Evolutionary conservation across 2,329 filamentous ascomycete species (phyloP).

Genomic region (Fusarium fujikuroi): DNA sequence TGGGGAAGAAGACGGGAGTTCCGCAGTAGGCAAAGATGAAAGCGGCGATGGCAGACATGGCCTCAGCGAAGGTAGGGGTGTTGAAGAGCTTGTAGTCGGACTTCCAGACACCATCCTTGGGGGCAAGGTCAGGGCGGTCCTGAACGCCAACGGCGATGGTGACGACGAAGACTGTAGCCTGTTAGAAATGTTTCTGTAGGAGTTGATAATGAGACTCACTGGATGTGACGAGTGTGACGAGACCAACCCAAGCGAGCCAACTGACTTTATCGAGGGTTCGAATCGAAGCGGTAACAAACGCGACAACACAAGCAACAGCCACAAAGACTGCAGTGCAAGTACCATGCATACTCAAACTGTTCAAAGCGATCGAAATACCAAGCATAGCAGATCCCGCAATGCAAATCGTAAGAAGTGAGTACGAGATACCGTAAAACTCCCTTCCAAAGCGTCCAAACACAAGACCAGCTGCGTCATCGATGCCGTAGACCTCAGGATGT

Average conservation of each 20-base stretch:
- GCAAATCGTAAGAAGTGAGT: constrained; percentile 49
- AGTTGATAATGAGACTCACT: background rate
- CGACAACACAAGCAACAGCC: constrained; percentile 47
- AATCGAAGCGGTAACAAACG: constrained; percentile 47
- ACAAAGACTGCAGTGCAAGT: constrained; percentile 55
- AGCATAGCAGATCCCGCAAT: constrained; percentile 37
- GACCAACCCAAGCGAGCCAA: constrained; percentile 48
- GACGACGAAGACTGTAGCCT: constrained; percentile 24
- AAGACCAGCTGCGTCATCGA: constrained; percentile 62
- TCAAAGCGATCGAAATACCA: constrained; percentile 53
- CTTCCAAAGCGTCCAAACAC: constrained; percentile 60
- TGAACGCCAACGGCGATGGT: constrained; percentile 38
- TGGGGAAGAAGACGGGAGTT: constrained; percentile 50
- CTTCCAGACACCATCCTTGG: constrained; percentile 39
- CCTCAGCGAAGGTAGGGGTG: constrained; percentile 47
- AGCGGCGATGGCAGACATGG: constrained; percentile 47
- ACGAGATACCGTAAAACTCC: constrained; percentile 52
- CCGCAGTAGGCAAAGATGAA: constrained; percentile 54
- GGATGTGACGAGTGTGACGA: constrained; percentile 26
- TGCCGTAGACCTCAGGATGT: constrained; percentile 63
- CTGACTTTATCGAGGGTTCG: constrained; percentile 47
- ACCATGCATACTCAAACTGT: constrained; percentile 52
- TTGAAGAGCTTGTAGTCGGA: constrained; percentile 49
- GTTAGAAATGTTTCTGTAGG: background rate
- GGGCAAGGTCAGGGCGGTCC: constrained; percentile 34